These are phyloP conservation scores for Corymbia citriodora DNA, from an alignment of 441 rosid genomes.

Conservation along the genomic window DNA sequence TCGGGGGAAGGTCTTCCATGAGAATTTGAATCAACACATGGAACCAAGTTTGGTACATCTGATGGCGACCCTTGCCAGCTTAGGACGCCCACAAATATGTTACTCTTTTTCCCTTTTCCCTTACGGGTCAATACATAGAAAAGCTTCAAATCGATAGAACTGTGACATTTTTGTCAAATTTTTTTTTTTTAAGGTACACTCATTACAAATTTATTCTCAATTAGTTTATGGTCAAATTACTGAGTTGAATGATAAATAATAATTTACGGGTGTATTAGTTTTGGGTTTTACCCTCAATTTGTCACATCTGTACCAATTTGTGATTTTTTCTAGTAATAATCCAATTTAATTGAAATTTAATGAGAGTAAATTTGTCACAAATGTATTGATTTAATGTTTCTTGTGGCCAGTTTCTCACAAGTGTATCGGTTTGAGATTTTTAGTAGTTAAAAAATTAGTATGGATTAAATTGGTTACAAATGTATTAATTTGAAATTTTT, in stretches of 20 bases:
- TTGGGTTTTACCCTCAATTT: too few relatives aligned
- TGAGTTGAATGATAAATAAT: too few relatives aligned
- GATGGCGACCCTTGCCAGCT: not conserved
- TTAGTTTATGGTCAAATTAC: too few relatives aligned
- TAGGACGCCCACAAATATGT: not conserved
- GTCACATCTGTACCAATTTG: rapidly evolving
- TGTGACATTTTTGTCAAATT: too few relatives aligned
- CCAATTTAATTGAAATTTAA: too few relatives aligned
- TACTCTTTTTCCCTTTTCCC: not conserved
- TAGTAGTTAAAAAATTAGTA: too few relatives aligned
- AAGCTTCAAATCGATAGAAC: rapidly evolving
- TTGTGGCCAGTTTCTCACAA: rapidly evolving
- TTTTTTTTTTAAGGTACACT: too few relatives aligned
- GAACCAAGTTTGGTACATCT: not conserved
- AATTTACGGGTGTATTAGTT: too few relatives aligned
- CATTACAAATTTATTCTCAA: too few relatives aligned
- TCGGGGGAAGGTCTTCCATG: not conserved
- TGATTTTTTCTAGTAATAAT: too few relatives aligned
- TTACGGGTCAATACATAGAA: rapidly evolving
- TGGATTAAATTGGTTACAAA: rapidly evolving
- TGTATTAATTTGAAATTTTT: too few relatives aligned
- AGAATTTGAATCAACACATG: not conserved
- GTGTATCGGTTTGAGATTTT: rapidly evolving
- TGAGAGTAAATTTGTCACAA: rapidly evolving
- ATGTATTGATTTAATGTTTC: rapidly evolving